phyloP scores from a whole-genome alignment of 176 grass and related monocot species.

The Dactylis glomerata region DNA sequence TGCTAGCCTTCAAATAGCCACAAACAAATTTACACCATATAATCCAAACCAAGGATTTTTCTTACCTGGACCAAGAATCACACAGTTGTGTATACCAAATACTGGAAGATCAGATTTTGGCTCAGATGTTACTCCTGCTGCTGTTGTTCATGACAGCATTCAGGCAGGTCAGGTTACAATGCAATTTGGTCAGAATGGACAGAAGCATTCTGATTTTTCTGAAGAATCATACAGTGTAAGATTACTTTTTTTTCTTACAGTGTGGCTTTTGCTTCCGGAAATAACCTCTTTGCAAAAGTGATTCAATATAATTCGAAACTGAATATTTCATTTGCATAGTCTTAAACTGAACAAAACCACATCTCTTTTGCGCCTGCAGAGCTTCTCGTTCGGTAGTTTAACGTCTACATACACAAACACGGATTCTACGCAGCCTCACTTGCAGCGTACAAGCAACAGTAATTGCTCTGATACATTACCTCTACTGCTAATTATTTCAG shows the following conservation, averaged over 20 bases:
- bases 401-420: background rate
- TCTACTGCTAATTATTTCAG: conserved; percentile 6
- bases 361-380: conserved; percentile 26
- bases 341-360: conserved; percentile 14
- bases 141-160: conserved; percentile 19
- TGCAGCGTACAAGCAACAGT: conserved; percentile 27
- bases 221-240: conserved; percentile 35
- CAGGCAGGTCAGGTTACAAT: conserved; percentile 1
- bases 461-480: background rate
- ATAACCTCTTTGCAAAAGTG: background rate
- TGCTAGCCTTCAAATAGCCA: conserved; percentile 5
- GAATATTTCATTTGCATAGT: background rate
- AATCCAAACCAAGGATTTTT: conserved; percentile 13
- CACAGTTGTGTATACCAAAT: conserved; percentile 22
- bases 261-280: background rate
- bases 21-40: conserved; percentile 4
- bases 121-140: background rate
- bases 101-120: conserved; percentile 13
- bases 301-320: background rate
- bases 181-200: conserved; percentile 4
- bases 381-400: background rate
- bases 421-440: conserved; percentile 23
- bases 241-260: background rate
- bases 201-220: conserved; percentile 1
- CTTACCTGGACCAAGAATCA: conserved; percentile 29